These are phyloP conservation scores for Phaeosphaeriaceae sp. DNA, from an alignment of 2,329 filamentous ascomycete genomes.

Conservation along the genomic window DNA sequence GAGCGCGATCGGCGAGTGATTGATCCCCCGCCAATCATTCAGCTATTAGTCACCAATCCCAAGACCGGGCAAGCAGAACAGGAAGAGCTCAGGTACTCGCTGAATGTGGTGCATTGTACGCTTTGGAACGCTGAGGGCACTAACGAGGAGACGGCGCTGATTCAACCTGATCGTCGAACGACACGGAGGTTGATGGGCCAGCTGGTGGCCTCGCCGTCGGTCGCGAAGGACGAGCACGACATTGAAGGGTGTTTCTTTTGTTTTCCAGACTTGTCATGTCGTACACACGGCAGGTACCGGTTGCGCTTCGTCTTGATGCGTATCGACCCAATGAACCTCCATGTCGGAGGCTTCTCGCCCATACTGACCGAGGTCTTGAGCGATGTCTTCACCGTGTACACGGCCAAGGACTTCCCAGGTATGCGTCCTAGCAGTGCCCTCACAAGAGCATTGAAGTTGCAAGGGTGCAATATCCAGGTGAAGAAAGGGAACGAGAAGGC, in stretches of 20 bases:
- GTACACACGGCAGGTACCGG: constrained; percentile 77
- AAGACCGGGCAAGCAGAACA: constrained; percentile 56
- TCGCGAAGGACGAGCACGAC: constrained; percentile 75
- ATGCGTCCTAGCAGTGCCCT: constrained; percentile 80
- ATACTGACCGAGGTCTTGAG: constrained; percentile 65
- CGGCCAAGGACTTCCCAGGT: constrained; percentile 84
- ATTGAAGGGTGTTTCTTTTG: constrained; percentile 83
- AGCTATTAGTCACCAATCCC: constrained; percentile 70
- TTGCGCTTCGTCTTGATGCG: constrained; percentile 77
- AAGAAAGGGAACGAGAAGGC: constrained; percentile 82
- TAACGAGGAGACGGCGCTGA: constrained; percentile 70
- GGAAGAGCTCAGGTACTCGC: constrained; percentile 69
- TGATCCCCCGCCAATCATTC: constrained; percentile 82
- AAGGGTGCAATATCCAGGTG: constrained; percentile 83
- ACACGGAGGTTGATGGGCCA: constrained; percentile 82
- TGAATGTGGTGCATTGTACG: constrained; percentile 77
- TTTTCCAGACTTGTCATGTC: constrained; percentile 81
- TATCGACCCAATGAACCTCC: constrained; percentile 68
- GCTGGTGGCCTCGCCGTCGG: constrained; percentile 76
- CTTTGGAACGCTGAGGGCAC: constrained; percentile 74
- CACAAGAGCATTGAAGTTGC: constrained; percentile 76
- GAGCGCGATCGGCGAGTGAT: constrained; percentile 83
- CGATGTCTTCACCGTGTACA: constrained; percentile 79
- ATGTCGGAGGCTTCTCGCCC: constrained; percentile 58
- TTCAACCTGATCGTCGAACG: constrained; percentile 74